Percentiles rank a stretch among this genome's conserved stretches.
Evolutionary conservation across 202 grass and related monocot species (phyloP).

Genomic region (Schoenoplectus tabernaemontani): DNA sequence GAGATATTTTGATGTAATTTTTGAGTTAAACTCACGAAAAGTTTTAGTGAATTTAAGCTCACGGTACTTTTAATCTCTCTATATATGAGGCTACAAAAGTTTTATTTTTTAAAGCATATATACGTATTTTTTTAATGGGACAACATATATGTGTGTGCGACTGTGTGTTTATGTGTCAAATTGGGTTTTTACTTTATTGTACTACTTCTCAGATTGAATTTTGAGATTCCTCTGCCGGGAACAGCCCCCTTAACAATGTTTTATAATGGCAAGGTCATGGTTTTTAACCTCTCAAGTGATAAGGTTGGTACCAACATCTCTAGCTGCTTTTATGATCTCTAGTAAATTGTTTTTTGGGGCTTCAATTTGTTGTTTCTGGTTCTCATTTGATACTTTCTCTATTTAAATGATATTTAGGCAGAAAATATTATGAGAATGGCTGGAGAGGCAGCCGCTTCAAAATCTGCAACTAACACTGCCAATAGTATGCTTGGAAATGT

Average conservation of each 20-base stretch:
- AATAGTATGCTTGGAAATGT: slow-evolving; percentile 5
- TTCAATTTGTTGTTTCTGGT: not conserved
- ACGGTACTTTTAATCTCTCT: no score
- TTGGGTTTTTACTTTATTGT: not conserved
- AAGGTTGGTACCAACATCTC: slow-evolving; percentile 20
- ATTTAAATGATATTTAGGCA: slow-evolving; percentile 22
- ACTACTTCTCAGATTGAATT: not conserved
- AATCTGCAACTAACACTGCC: not conserved
- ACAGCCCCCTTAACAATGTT: slow-evolving; percentile 43
- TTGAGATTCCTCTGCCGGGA: not conserved
- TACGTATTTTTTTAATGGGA: no score
- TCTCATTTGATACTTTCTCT: no score
- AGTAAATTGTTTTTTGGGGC: not conserved
- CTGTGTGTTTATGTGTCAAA: not conserved
- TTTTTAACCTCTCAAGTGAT: slow-evolving; percentile 39
- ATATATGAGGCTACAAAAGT: no score
- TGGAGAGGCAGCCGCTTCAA: not conserved
- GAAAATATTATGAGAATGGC: slow-evolving; percentile 35
- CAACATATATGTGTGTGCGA: no score
- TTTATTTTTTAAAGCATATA: no score
- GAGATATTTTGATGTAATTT: no score
- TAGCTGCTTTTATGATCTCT: not conserved
- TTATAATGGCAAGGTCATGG: slow-evolving; percentile 49
- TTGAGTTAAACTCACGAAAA: no score
- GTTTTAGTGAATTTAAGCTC: no score